Evolutionary conservation across 371 early-diverging fungal species (phyloP).

Genomic region (Mucor racemosus): DNA sequence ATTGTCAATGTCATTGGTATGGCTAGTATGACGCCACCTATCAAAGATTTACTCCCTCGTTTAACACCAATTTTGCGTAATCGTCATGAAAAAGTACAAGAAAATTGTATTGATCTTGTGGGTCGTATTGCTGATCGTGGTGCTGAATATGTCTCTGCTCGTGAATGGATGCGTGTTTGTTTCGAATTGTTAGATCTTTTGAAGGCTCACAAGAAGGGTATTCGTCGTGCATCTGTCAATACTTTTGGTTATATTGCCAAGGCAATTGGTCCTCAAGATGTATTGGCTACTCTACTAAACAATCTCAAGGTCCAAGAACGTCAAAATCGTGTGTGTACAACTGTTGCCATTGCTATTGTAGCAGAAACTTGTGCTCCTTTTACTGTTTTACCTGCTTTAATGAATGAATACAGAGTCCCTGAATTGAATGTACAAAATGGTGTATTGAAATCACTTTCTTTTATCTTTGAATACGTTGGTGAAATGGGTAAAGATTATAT

Average conservation of each 20-base stretch:
- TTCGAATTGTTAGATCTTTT: constrained; percentile 96
- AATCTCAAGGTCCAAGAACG: constrained; percentile 98
- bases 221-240: constrained; percentile 94
- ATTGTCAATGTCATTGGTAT: constrained; percentile 98
- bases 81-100: constrained; percentile 97
- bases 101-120: constrained; percentile 91
- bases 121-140: constrained; percentile 98
- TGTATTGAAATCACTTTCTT: constrained; percentile 92
- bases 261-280: constrained; percentile 99
- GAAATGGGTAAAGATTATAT: constrained; percentile 97
- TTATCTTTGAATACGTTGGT: constrained; percentile 98
- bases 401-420: constrained; percentile 99
- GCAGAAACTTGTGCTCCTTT: constrained; percentile 95
- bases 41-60: constrained; percentile 95
- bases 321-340: constrained; percentile 98
- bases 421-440: constrained; percentile 98
- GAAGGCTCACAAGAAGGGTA: constrained; percentile 95
- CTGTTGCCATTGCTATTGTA: constrained; percentile 95
- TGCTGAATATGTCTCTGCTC: constrained; percentile 96
- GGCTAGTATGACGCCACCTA: constrained; percentile 97
- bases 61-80: constrained; percentile 97
- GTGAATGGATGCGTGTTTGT: constrained; percentile 99
- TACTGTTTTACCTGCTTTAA: constrained; percentile 95
- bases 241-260: constrained; percentile 98
- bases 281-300: constrained; percentile 94